phyloP scores from a whole-genome alignment of 1,284 basidiomycete species.

The Cryptococcus floricola region DNA sequence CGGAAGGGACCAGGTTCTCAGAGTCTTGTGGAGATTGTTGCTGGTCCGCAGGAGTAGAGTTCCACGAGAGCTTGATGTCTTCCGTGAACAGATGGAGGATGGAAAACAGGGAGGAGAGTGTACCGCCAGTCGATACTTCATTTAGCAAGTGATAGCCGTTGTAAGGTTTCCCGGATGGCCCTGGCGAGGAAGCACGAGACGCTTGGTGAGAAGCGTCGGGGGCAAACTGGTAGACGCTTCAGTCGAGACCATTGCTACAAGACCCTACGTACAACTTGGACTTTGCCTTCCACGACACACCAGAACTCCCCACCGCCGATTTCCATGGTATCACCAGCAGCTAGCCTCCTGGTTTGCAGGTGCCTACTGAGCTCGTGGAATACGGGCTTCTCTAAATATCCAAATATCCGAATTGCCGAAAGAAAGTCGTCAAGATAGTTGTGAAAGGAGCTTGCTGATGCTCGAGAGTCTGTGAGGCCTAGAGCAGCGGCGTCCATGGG shows the following conservation, averaged over 20 bases:
- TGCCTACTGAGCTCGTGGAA: slow-evolving; percentile 93
- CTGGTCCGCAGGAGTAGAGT: slow-evolving; percentile 27
- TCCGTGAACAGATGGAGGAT: slow-evolving; percentile 95
- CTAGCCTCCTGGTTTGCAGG: slow-evolving; percentile 81
- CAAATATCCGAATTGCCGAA: slow-evolving; percentile 89
- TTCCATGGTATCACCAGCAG: slow-evolving; percentile 83
- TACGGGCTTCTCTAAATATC: slow-evolving; percentile 90
- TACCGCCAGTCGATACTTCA: slow-evolving; percentile 91
- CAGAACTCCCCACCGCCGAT: slow-evolving; percentile 86
- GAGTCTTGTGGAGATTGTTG: slow-evolving; percentile 24
- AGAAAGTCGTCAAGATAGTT: slow-evolving; percentile 94
- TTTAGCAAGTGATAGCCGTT: slow-evolving; percentile 92
- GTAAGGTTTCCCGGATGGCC: slow-evolving; percentile 49
- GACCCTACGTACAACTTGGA: slow-evolving; percentile 45
- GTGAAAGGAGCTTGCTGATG: slow-evolving; percentile 64
- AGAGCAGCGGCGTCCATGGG: slow-evolving; percentile 45
- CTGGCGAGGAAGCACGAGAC: slow-evolving; percentile 12
- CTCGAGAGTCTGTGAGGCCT: slow-evolving; percentile 67
- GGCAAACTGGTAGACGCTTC: slow-evolving; percentile 57
- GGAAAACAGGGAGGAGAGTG: slow-evolving; percentile 90
- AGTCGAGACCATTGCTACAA: neutral
- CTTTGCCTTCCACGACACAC: slow-evolving; percentile 84
- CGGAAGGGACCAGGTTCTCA: slow-evolving; percentile 1
- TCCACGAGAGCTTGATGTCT: slow-evolving; percentile 88
- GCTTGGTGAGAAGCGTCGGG: slow-evolving; percentile 35